These are phyloP conservation scores for Pelargonium citronellum DNA, from an alignment of 441 rosid genomes.

Conservation along the genomic window DNA sequence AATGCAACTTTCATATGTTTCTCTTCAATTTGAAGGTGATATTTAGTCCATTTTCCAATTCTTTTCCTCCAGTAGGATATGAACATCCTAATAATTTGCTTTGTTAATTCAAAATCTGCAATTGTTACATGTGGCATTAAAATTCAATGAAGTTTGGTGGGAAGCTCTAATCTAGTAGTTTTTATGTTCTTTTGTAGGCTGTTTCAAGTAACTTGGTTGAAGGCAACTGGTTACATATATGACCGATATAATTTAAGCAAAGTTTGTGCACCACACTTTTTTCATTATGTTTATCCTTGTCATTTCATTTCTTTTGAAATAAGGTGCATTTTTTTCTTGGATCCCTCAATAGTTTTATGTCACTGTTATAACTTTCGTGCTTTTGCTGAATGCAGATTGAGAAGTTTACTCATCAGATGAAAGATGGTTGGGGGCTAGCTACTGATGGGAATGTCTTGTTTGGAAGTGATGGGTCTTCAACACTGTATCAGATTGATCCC, in stretches of 20 bases:
- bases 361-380: slow-evolving; percentile 7
- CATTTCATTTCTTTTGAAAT: neutral
- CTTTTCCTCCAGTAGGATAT: neutral
- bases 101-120: neutral
- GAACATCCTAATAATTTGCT: neutral
- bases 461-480: slow-evolving; percentile 89
- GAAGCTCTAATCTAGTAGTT: slow-evolving; percentile 27
- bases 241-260: slow-evolving; percentile 60
- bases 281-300: slow-evolving; percentile 11
- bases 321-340: slow-evolving; percentile 8
- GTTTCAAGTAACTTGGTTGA: slow-evolving; percentile 91
- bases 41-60: neutral
- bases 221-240: slow-evolving; percentile 72
- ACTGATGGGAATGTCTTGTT: slow-evolving; percentile 75
- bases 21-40: neutral
- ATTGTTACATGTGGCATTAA: neutral
- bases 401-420: slow-evolving; percentile 70
- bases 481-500: slow-evolving; percentile 72
- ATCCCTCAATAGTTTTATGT: slow-evolving; percentile 12
- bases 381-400: slow-evolving; percentile 42
- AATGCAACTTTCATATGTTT: too few species aligned
- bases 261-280: slow-evolving; percentile 51
- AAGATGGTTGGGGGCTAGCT: slow-evolving; percentile 96
- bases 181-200: slow-evolving; percentile 66
- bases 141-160: neutral